Conservation (phyloP, 805 yeast species). For the Zygosaccharomyces pseudorouxii region DNA sequence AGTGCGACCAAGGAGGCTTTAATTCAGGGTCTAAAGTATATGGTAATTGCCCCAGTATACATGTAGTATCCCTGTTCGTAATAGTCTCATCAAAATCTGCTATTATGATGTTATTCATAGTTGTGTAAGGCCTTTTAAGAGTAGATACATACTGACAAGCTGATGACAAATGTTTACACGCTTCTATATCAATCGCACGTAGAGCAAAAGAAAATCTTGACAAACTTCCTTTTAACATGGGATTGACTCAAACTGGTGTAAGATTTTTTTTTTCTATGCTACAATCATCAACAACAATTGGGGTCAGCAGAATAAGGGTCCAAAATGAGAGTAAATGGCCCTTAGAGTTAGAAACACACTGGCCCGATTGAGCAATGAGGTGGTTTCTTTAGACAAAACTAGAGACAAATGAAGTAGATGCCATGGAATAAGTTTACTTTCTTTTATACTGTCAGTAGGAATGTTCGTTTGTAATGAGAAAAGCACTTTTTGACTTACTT, state of each 20-base stretch:
- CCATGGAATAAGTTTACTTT: background rate
- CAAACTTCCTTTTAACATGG: conserved; percentile 6
- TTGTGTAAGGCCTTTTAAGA: background rate
- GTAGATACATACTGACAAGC: background rate
- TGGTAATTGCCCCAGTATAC: conserved; percentile 23
- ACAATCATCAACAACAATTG: conserved; percentile 9
- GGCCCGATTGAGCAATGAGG: conserved; percentile 15
- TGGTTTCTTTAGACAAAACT: background rate
- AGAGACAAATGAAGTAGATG: background rate
- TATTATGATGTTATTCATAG: conserved; percentile 19
- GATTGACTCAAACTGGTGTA: conserved; percentile 31
- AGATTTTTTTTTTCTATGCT: conserved; percentile 20
- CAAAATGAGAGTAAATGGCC: conserved; percentile 2
- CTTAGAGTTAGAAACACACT: background rate
- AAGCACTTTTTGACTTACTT: background rate
- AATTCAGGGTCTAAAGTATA: conserved; percentile 16
- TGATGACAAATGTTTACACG: conserved; percentile 24
- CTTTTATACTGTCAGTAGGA: background rate
- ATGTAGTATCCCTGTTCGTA: conserved; percentile 29
- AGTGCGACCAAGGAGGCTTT: conserved; percentile 28
- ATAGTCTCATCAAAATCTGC: conserved; percentile 35
- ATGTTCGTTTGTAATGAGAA: background rate
- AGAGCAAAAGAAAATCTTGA: conserved; percentile 7
- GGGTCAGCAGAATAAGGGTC: background rate
- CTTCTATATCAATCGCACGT: conserved; percentile 34